Conservation (phyloP, 352 stramenopile genomes). For the Halophytophthora batemanensis region DNA sequence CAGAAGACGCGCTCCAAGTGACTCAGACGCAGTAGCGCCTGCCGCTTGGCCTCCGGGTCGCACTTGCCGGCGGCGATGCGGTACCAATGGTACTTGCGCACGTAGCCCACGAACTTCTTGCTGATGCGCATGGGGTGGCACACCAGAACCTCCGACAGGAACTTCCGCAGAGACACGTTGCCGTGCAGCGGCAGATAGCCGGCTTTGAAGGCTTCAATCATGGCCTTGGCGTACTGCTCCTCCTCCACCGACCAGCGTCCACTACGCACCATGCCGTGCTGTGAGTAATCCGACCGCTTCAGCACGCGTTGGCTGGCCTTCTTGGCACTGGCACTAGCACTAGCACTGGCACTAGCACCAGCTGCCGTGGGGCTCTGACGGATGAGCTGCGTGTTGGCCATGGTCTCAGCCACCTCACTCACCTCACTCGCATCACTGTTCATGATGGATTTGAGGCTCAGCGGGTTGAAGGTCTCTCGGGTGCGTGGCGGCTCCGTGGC, state of each 20-base stretch:
- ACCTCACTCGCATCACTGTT: constrained; percentile 45
- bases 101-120: constrained; percentile 90
- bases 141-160: constrained; percentile 82
- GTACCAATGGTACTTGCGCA: constrained; percentile 88
- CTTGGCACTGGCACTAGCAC: constrained; percentile 5
- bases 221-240: constrained; percentile 77
- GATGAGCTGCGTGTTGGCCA: constrained; percentile 19
- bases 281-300: constrained; percentile 80
- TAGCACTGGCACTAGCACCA: constrained; percentile 3
- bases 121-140: constrained; percentile 90
- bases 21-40: constrained; percentile 38
- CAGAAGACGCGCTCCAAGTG: constrained; percentile 60
- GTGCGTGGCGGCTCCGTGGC: no score
- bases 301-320: constrained; percentile 53
- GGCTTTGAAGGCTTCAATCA: constrained; percentile 78
- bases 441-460: constrained; percentile 77
- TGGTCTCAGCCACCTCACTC: constrained; percentile 18
- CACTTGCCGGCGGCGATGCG: constrained; percentile 64
- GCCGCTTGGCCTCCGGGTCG: constrained; percentile 42
- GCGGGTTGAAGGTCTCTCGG: constrained; percentile 56
- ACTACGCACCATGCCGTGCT: constrained; percentile 67
- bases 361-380: constrained; percentile 26
- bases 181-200: constrained; percentile 71
- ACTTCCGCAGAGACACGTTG: constrained; percentile 83
- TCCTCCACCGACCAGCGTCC: constrained; percentile 71